These are phyloP conservation scores for Gracilaria caudata DNA, from an alignment of 23 red algal genomes.

Conservation along the genomic window DNA sequence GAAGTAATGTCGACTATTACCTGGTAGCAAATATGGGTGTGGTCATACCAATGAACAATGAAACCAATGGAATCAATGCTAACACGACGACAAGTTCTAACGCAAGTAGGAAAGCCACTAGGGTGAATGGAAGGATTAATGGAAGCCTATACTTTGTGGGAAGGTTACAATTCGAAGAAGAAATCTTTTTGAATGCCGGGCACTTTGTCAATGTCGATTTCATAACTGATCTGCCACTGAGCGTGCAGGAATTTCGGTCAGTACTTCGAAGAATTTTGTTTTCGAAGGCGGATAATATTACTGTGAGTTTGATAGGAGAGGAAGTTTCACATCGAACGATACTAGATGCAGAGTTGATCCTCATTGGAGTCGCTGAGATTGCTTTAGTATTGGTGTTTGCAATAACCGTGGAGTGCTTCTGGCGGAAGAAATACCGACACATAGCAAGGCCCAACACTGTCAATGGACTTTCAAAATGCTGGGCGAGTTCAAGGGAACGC, in stretches of 20 bases:
- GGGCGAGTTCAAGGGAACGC: neutral
- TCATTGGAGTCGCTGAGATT: neutral
- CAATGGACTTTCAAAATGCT: conserved; percentile 11
- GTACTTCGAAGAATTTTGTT: neutral
- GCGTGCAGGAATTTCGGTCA: neutral
- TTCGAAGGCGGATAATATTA: neutral
- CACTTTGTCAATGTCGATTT: conserved; percentile 11
- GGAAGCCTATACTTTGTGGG: neutral
- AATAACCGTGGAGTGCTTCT: neutral
- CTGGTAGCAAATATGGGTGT: no score
- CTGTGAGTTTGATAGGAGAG: neutral
- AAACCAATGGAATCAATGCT: no score
- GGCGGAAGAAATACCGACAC: neutral
- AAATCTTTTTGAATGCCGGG: neutral
- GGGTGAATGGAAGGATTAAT: neutral
- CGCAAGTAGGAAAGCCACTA: no score
- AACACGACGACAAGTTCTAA: no score
- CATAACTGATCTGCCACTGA: neutral
- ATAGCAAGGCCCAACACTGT: neutral
- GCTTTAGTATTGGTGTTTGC: neutral
- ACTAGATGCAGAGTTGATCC: neutral
- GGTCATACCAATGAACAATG: no score
- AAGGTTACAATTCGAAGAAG: neutral
- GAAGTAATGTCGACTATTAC: neutral
- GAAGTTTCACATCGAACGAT: neutral